Base-by-base conservation (phyloP, 2,329 filamentous ascomycete species). In the Venturia nashicola region DNA sequence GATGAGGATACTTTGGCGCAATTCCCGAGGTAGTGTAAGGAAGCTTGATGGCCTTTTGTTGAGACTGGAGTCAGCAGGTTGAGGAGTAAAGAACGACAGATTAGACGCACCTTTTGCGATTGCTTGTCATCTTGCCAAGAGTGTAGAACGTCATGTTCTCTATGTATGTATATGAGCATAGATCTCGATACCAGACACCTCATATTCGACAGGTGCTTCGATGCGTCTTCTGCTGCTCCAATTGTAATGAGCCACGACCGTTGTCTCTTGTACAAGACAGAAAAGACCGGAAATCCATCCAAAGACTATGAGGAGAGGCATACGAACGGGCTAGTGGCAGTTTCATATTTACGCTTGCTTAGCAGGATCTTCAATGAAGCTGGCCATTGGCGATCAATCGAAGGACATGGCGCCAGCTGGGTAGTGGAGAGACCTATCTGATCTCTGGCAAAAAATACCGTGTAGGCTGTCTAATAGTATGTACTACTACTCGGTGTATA, bases 401-500 rank as follows among this genome's bases (percentile, higher is more conserved):
- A 39, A 48, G 11, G n/a, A 48, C 44, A 51, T 4, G 20, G 20
- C 46, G 11, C 27, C 46, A 14, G 46, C 6, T 27, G 23, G 46
- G 23, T 16, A 51, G 11, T 51, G 46, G 46, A 27, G 46, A 51
- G 20, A 6, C 20, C 46, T 16, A 3, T 51, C 46, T 27, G 20
- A 32, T 12, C 6, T 9, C 9, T 5, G 27, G 2, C 20, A 20
- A 20, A 12, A 14, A 3, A 14, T 16, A 7, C 9, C 20, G 6
- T 23, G 1, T 20, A 27, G 46, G 46, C 20, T 27, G 20, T 18
- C 23, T 36, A 65, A 27, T 65, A 65, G 36, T 65, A 65, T 7
- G 61, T 32, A 16, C 20, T 61, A 55, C 60, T 62, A 34, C 61
- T 62, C 16, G 51, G 51, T 6, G 68, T 67, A 66, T 75, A 74